A percentile compares a stretch with the other conserved stretches of the same genome.
phyloP scores from a whole-genome alignment of 2,329 filamentous ascomycete genomes.

The Pyrenophora seminiperda region DNA sequence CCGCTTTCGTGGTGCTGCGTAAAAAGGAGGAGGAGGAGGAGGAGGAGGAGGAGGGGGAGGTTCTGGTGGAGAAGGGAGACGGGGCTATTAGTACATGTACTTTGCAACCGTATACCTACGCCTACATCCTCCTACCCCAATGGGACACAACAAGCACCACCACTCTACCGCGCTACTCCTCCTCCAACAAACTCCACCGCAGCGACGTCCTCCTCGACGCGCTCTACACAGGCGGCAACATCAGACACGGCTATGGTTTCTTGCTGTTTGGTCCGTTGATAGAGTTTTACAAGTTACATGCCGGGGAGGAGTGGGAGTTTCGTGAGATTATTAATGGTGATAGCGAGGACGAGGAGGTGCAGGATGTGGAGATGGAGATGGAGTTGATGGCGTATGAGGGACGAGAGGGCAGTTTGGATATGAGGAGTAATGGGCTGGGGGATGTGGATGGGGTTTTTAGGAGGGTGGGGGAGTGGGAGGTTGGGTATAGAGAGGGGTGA shows the following conservation, averaged over 20 bases:
- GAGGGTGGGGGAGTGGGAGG: neutral
- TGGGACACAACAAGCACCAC: no score
- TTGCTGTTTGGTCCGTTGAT: conserved; percentile 32
- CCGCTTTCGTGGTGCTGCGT: conserved; percentile 26
- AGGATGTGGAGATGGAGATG: conserved; percentile 2
- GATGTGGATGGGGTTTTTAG: conserved; percentile 10
- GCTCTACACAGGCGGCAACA: conserved; percentile 19
- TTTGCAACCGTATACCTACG: conserved; percentile 22
- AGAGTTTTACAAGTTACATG: conserved; percentile 33
- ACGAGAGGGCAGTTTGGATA: conserved; percentile 9
- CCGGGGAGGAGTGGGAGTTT: neutral
- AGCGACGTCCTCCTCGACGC: conserved; percentile 29
- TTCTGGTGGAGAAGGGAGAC: no score
- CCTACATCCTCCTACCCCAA: conserved; percentile 35
- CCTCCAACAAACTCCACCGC: conserved; percentile 18
- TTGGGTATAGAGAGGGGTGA: conserved; percentile 1
- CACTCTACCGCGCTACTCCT: conserved; percentile 13
- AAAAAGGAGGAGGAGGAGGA: no score
- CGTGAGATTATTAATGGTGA: neutral
- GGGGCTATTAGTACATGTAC: no score
- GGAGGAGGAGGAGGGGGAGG: no score
- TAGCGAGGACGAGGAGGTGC: neutral
- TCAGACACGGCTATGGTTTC: conserved; percentile 27
- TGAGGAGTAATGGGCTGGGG: conserved; percentile 6
- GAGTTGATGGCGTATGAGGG: neutral